phyloP scores from a whole-genome alignment of 2,329 filamentous ascomycete genomes.

The Fusarium transvaalense region DNA sequence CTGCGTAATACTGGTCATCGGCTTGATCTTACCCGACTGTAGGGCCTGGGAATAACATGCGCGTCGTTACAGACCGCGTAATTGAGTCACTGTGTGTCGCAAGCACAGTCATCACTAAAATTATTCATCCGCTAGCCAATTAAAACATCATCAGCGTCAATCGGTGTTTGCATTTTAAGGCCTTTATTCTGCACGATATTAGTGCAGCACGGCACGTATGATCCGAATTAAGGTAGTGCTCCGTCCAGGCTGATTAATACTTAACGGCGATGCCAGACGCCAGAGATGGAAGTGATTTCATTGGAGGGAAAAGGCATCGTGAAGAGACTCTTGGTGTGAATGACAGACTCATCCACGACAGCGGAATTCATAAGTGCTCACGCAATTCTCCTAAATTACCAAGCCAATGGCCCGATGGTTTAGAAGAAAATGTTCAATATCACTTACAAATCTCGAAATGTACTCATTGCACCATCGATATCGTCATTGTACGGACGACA shows the following conservation, averaged over 20 bases:
- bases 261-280: neutral
- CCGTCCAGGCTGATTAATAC: conserved; percentile 4
- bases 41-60: neutral
- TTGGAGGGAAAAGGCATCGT: conserved; percentile 8
- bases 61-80: conserved; percentile 9
- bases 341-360: neutral
- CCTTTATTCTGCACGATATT: conserved; percentile 4
- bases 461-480: neutral
- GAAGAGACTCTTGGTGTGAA: neutral
- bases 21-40: conserved; percentile 22
- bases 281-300: neutral
- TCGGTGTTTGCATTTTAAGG: neutral
- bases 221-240: conserved; percentile 5
- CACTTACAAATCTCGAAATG: neutral
- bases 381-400: neutral
- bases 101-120: conserved; percentile 11
- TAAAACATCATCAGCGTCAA: no score
- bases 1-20: neutral
- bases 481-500: neutral
- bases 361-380: conserved; percentile 12
- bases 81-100: conserved; percentile 20
- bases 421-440: neutral
- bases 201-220: conserved; percentile 7
- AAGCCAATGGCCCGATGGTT: neutral
- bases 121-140: neutral